Evolutionary conservation across 2,329 filamentous ascomycete species (phyloP).

Genomic region (Fusarium veterinarium): DNA sequence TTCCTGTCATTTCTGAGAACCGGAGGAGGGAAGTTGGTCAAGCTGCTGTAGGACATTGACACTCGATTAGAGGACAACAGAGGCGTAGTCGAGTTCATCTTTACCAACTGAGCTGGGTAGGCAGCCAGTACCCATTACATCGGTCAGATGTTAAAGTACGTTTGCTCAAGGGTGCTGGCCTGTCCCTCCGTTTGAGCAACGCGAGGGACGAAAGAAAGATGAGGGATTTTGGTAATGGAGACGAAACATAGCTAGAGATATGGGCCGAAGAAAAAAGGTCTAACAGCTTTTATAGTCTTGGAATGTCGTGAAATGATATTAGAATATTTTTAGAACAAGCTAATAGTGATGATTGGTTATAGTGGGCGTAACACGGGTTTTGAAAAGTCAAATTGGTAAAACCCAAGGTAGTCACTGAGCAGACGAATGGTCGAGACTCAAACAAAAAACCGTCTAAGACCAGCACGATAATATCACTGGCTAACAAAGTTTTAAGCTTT

Average conservation of each 20-base stretch:
- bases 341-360: background rate
- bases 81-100: background rate
- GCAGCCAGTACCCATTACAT: background rate
- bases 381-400: background rate
- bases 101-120: background rate
- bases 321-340: background rate
- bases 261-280: background rate
- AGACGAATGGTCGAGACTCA: background rate
- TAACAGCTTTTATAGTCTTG: background rate
- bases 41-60: background rate
- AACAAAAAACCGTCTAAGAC: background rate
- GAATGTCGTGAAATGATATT: background rate
- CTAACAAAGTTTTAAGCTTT: background rate
- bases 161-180: too few relatives aligned
- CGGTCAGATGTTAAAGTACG: background rate
- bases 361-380: background rate
- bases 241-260: accelerated
- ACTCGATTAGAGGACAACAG: background rate
- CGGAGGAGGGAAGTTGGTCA: background rate
- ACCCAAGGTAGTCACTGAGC: background rate
- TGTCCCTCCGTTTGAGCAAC: background rate
- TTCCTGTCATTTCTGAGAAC: background rate
- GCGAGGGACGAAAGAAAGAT: background rate
- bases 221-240: background rate
- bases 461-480: background rate